Base-by-base conservation (phyloP, 2,329 filamentous ascomycete species). In the Peltaster fructicola region DNA sequence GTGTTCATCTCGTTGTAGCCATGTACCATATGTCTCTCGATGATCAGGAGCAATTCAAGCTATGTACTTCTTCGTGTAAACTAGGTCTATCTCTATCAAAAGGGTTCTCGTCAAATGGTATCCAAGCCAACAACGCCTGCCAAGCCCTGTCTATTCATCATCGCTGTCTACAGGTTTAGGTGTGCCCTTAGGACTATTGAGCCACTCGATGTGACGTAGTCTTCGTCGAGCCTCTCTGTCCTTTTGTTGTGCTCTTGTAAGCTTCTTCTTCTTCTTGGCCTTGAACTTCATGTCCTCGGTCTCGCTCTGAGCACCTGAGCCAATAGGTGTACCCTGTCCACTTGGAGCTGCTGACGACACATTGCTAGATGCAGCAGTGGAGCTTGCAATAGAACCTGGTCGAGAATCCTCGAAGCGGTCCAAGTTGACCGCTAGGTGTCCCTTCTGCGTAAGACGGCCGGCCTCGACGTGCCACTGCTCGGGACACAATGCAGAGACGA, bases 381-480 rank as follows among this genome's bases (percentile, higher is more conserved):
- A 54, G 6, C 70, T 64, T 37, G 56, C 63, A 47, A 91, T 82
- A 18, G 61, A 57, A 32, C 68, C 74, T 11, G 75, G 68, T 7
- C 73, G 63, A 37, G 54, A 65, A 49, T 93, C 85, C 53, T 93
- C 84, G 52, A 95, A 93, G 34, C 82, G 75, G 51, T 85, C 79
- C 20, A 77, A 59, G 26, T 67, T 62, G 35, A 90, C 63, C 30
- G 79, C 73, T 2, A 73, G 57, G 48, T 73, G 70, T 40, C 80
- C 81, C 49, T 81, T 81, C 55, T 84, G 74, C 3, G 80, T 77
- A 32, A 98, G 74, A 24, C 76, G 73, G 2, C 88, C 88, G 42
- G 85, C 80, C 27, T 70, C 73, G 37, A 98, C 80, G 53, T 90
- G 78, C 79, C 88, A 91, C 56, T 95, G 84, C 60, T 98, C 90